These are phyloP conservation scores for Phytopythium vexans DNA, from an alignment of 352 stramenopile genomes.

Conservation along the genomic window DNA sequence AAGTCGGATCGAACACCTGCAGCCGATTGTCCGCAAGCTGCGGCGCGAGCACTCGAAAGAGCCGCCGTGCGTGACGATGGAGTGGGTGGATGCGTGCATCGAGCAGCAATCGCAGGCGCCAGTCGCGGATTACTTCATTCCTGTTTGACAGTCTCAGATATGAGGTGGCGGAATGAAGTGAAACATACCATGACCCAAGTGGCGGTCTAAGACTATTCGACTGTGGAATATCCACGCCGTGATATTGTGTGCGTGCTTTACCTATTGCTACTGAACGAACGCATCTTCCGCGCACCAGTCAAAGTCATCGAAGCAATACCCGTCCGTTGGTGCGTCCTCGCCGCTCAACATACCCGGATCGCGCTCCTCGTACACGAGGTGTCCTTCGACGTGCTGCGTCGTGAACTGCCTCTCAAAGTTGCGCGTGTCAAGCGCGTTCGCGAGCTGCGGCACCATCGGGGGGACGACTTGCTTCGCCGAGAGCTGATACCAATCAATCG, in stretches of 20 bases:
- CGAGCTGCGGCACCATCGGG: slow-evolving; percentile 50
- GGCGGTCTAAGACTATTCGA: no score
- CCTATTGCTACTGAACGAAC: slow-evolving; percentile 36
- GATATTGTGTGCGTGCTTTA: no score
- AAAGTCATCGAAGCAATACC: slow-evolving; percentile 66
- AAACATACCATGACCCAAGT: no score
- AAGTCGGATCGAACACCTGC: slow-evolving; percentile 30
- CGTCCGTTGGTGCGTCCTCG: slow-evolving; percentile 14
- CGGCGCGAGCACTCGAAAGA: slow-evolving; percentile 43
- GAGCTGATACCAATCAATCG: slow-evolving; percentile 76
- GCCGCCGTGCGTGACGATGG: slow-evolving; percentile 47
- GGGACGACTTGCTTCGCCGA: slow-evolving; percentile 69
- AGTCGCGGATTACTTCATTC: slow-evolving; percentile 49
- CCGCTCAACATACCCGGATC: slow-evolving; percentile 11
- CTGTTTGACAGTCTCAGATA: slow-evolving; percentile 37
- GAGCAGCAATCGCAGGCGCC: slow-evolving; percentile 43
- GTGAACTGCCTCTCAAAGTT: slow-evolving; percentile 81
- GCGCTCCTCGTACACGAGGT: slow-evolving; percentile 56
- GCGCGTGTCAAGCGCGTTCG: slow-evolving; percentile 48
- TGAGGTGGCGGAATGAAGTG: no score
- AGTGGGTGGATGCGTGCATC: slow-evolving; percentile 60
- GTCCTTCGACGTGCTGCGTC: slow-evolving; percentile 55
- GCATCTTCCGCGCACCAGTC: slow-evolving; percentile 64
- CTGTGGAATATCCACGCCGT: no score
- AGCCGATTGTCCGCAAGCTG: slow-evolving; percentile 40